Conservation (phyloP, 306 rosid genomes). For the Astragalus membranaceus region DNA sequence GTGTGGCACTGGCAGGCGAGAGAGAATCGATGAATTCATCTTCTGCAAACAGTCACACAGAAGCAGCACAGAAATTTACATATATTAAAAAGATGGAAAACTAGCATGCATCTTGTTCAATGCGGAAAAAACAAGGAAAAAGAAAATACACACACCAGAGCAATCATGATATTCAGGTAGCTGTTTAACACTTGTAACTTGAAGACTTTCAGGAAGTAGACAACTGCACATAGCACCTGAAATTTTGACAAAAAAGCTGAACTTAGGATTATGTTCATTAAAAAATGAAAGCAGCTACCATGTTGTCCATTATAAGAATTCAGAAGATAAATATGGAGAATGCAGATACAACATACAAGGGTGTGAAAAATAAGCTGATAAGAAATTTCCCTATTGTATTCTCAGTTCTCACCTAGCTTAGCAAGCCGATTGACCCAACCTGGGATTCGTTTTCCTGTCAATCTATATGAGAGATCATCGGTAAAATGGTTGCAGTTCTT, state of each 20-base stretch:
- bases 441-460: slow-evolving; percentile 69
- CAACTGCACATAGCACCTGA: slow-evolving; percentile 91
- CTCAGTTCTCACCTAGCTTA: slow-evolving; percentile 61
- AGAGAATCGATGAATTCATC: slow-evolving; percentile 55
- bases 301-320: neutral
- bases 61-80: slow-evolving; percentile 2
- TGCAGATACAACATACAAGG: neutral
- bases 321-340: neutral
- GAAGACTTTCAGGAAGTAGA: slow-evolving; percentile 91
- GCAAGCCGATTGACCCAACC: slow-evolving; percentile 99
- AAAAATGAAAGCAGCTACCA: no score
- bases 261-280: slow-evolving; percentile 1
- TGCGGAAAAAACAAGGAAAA: neutral
- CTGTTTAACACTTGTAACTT: slow-evolving; percentile 72
- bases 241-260: slow-evolving; percentile 25
- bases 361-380: neutral
- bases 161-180: slow-evolving; percentile 65
- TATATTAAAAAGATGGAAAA: slow-evolving; percentile 15
- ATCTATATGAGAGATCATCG: slow-evolving; percentile 57
- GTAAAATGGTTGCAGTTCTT: slow-evolving; percentile 97
- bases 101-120: neutral
- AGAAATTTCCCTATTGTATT: neutral
- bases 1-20: slow-evolving; percentile 44
- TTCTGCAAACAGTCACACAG: slow-evolving; percentile 36
- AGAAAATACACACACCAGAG: slow-evolving; percentile 48